Percentiles rank a stretch among this genome's conserved stretches.
These are phyloP conservation scores for Serendipita sp. DNA, from an alignment of 768 basidiomycete species.

Conservation along the genomic window DNA sequence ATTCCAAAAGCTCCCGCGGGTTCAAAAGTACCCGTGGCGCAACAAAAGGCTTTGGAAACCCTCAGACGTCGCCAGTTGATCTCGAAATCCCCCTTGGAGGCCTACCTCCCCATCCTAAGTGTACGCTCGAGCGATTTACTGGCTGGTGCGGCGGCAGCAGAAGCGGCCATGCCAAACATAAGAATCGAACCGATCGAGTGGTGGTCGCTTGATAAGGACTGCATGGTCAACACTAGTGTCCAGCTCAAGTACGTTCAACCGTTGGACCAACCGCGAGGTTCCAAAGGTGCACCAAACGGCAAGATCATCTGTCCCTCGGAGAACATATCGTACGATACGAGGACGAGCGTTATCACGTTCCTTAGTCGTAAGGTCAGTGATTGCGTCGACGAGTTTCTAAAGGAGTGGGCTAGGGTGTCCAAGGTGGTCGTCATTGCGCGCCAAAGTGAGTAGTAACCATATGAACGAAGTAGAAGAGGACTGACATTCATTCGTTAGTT, in stretches of 20 bases:
- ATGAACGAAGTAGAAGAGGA: background rate
- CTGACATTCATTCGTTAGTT: conserved; percentile 27
- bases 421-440: conserved; percentile 90
- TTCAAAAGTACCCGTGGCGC: conserved; percentile 16
- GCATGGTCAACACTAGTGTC: conserved; percentile 65
- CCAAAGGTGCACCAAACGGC: conserved; percentile 10
- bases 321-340: conserved; percentile 78
- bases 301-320: conserved; percentile 69
- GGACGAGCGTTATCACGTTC: conserved; percentile 78
- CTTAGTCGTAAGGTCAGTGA: conserved; percentile 72
- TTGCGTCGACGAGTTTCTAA: conserved; percentile 78
- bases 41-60: conserved; percentile 19
- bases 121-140: conserved; percentile 70
- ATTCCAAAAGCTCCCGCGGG: background rate
- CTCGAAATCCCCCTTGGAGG: conserved; percentile 50
- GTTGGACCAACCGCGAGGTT: conserved; percentile 28
- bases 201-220: conserved; percentile 65
- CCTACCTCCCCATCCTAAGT: conserved; percentile 67
- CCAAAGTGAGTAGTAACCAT: conserved; percentile 30
- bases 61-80: background rate
- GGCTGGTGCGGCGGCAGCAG: conserved; percentile 68
- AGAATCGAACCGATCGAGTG: conserved; percentile 77
- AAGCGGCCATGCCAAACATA: conserved; percentile 86
- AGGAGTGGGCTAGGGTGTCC: conserved; percentile 84
- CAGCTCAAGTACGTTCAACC: conserved; percentile 84